These are phyloP conservation scores for Ganoderma multipileum DNA, from an alignment of 1,284 basidiomycete genomes.

Conservation along the genomic window DNA sequence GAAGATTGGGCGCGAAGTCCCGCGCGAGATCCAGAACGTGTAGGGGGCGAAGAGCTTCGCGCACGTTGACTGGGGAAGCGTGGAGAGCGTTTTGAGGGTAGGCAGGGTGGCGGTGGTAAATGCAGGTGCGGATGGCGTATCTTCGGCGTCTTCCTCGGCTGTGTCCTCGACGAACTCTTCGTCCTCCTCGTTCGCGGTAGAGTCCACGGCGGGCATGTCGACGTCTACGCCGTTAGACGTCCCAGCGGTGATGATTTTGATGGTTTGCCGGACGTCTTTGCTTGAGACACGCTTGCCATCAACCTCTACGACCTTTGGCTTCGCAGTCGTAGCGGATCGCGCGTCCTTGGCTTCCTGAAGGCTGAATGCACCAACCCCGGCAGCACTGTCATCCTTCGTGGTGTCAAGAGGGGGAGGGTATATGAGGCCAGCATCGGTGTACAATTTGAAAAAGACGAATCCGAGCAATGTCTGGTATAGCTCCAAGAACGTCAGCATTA, in stretches of 20 bases:
- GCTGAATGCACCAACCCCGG: constrained; percentile 89
- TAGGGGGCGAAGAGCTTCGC: constrained; percentile 84
- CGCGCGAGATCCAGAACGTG: constrained; percentile 95
- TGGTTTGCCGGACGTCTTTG: constrained; percentile 77
- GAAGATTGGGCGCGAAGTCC: constrained; percentile 91
- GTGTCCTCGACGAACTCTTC: constrained; percentile 77
- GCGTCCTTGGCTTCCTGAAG: constrained; percentile 65
- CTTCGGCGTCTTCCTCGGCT: constrained; percentile 64
- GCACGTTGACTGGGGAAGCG: constrained; percentile 59
- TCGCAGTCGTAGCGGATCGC: constrained; percentile 39
- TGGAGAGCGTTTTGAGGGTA: constrained; percentile 79
- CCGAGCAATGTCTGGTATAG: constrained; percentile 97
- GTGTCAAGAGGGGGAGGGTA: constrained; percentile 94
- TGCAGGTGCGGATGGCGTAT: constrained; percentile 72
- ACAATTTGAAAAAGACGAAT: constrained; percentile 98
- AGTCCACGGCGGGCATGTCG: constrained; percentile 47
- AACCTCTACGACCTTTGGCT: constrained; percentile 53
- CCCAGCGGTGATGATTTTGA: constrained; percentile 62
- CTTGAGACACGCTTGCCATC: constrained; percentile 66
- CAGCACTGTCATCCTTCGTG: constrained; percentile 87
- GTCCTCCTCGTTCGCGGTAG: constrained; percentile 50
- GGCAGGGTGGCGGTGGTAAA: constrained; percentile 77
- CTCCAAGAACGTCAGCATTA: constrained; percentile 98
- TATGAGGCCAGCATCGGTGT: constrained; percentile 91
- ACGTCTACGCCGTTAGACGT: constrained; percentile 44